Percentiles rank a stretch among this genome's conserved stretches.
Evolutionary conservation across 768 basidiomycete genomes (phyloP).

Genomic region (Lactifluus rugatus): DNA sequence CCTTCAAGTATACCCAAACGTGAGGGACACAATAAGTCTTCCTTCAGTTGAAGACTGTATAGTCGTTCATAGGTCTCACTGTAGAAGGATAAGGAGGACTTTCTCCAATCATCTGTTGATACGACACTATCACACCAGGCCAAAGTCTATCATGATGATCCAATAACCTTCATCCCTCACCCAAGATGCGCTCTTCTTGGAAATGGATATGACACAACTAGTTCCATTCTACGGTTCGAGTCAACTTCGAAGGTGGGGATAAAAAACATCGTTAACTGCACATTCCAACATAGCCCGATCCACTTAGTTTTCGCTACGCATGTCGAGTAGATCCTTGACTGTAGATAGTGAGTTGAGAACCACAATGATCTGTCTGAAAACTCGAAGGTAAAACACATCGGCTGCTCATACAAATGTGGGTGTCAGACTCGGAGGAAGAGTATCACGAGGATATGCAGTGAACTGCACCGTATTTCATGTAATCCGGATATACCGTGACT

Average conservation of each 20-base stretch:
- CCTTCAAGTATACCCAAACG: slow-evolving; percentile 1
- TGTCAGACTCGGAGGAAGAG: no score
- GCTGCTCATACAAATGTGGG: no score
- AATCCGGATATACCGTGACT: no score
- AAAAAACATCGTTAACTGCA: neutral
- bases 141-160: slow-evolving; percentile 8
- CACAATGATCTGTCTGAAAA: slow-evolving; percentile 39
- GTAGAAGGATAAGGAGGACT: neutral
- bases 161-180: neutral
- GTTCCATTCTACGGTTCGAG: neutral
- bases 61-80: neutral
- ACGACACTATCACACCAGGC: neutral
- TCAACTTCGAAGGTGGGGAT: neutral
- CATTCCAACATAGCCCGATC: slow-evolving; percentile 3
- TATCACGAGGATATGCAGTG: no score
- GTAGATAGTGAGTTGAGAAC: slow-evolving; percentile 38
- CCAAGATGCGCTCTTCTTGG: neutral
- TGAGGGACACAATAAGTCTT: slow-evolving; percentile 1
- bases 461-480: no score
- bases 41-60: slow-evolving; percentile 3
- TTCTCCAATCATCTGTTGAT: neutral
- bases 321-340: slow-evolving; percentile 42
- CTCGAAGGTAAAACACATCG: slow-evolving; percentile 17
- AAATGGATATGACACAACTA: neutral
- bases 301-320: slow-evolving; percentile 30